phyloP scores from a whole-genome alignment of 2,329 filamentous ascomycete species.

The Coniella lustricola region DNA sequence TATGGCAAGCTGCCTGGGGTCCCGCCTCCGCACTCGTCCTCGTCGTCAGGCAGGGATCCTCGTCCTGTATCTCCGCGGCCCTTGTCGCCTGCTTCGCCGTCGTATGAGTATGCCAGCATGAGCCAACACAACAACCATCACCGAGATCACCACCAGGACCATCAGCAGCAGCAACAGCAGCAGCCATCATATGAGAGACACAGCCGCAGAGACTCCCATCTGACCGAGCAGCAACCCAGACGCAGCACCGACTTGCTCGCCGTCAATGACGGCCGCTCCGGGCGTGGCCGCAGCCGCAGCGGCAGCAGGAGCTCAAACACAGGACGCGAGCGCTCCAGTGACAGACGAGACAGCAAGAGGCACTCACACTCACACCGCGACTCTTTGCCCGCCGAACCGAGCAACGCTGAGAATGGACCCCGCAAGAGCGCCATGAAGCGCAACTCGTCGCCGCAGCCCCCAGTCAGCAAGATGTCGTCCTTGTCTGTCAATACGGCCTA shows the following conservation, averaged over 20 bases:
- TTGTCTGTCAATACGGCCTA: conserved; percentile 43
- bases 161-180: too few relatives aligned
- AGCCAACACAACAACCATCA: too few relatives aligned
- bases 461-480: conserved; percentile 43
- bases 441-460: conserved; percentile 41
- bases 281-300: conserved; percentile 17
- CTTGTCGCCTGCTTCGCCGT: conserved; percentile 15
- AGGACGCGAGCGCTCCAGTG: conserved; percentile 16
- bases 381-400: conserved; percentile 25
- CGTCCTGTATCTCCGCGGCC: conserved; percentile 22
- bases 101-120: conserved; percentile 24
- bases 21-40: too few relatives aligned
- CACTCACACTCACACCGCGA: conserved; percentile 19
- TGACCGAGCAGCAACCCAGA: conserved; percentile 15
- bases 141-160: conserved; percentile 18
- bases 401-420: conserved; percentile 18
- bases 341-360: conserved; percentile 11
- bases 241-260: conserved; percentile 12
- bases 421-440: conserved; percentile 30
- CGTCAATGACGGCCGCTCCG: conserved; percentile 11
- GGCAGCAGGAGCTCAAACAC: conserved; percentile 7
- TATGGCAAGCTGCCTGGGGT: conserved; percentile 35
- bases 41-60: conserved; percentile 12
- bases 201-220: conserved; percentile 27
- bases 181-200: conserved; percentile 23